Evolutionary conservation across 768 basidiomycete species (phyloP).

Genomic region (Termitomyces sp.): DNA sequence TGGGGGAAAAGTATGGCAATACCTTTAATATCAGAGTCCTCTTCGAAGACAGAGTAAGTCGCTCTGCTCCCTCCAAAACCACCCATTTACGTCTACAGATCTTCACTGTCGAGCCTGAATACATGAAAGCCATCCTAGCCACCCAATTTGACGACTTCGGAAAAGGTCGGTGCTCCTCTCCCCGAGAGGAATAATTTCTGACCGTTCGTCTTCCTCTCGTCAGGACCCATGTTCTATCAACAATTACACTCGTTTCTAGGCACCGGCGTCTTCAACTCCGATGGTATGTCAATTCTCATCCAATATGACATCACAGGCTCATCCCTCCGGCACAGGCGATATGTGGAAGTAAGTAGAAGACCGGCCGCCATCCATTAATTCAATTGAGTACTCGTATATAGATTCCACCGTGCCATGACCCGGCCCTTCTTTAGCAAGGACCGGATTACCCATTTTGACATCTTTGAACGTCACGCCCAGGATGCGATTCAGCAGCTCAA

Average conservation of each 20-base stretch:
- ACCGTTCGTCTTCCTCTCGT: background rate
- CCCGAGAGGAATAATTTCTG: background rate
- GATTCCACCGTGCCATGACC: constrained; percentile 65
- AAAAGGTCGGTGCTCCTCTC: constrained; percentile 29
- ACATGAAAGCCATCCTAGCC: constrained; percentile 45
- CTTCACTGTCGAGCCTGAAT: constrained; percentile 41
- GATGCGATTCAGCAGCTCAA: constrained; percentile 43
- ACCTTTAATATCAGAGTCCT: constrained; percentile 23
- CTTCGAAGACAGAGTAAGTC: constrained; percentile 27
- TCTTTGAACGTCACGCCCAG: constrained; percentile 52
- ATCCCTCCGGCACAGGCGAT: constrained; percentile 38
- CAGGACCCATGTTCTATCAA: constrained; percentile 21
- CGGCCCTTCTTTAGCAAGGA: constrained; percentile 70
- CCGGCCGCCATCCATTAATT: background rate
- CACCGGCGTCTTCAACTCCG: constrained; percentile 56
- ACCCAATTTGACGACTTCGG: constrained; percentile 45
- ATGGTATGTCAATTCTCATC: constrained; percentile 33
- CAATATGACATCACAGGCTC: background rate
- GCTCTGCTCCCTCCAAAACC: background rate
- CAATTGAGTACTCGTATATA: constrained; percentile 14
- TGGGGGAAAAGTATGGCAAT: constrained; percentile 20
- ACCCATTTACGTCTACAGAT: constrained; percentile 22
- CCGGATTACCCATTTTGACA: constrained; percentile 58
- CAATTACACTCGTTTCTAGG: constrained; percentile 42
- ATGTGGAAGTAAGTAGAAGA: constrained; percentile 58